Percentiles rank a stretch among this genome's conserved stretches.
These are phyloP conservation scores for Helianthus annuus DNA, from an alignment of 129 eudicot species.

Conservation along the genomic window DNA sequence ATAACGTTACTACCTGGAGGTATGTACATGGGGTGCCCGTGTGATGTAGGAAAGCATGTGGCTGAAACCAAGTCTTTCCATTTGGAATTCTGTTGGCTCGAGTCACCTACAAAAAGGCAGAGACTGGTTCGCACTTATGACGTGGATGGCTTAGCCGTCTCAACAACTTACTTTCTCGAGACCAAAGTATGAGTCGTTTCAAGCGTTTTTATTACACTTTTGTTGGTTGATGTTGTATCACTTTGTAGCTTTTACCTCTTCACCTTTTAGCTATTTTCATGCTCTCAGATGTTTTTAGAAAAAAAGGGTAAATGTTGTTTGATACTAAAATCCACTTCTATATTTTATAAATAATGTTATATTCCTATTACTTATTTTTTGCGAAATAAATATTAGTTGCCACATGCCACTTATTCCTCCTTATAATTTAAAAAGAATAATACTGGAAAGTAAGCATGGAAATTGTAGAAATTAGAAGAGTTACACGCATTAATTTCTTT, in stretches of 20 bases:
- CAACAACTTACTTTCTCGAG: slow-evolving; percentile 78
- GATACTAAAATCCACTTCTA: too few species aligned
- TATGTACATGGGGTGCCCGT: slow-evolving; percentile 95
- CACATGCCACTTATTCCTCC: too few species aligned
- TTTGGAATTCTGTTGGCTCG: slow-evolving; percentile 90
- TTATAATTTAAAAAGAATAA: too few species aligned
- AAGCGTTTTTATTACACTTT: neutral
- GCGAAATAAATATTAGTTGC: too few species aligned
- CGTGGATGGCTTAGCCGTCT: slow-evolving; percentile 81
- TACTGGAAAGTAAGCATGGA: too few species aligned
- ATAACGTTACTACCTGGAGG: slow-evolving; percentile 82
- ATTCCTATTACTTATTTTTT: too few species aligned
- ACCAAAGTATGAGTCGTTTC: slow-evolving; percentile 50
- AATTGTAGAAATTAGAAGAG: too few species aligned
- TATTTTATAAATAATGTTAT: too few species aligned
- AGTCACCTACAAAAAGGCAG: slow-evolving; percentile 79
- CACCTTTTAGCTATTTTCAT: slow-evolving; percentile 1
- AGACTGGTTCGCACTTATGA: slow-evolving; percentile 91
- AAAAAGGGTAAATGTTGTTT: too few species aligned
- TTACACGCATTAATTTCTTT: too few species aligned
- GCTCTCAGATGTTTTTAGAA: too few species aligned
- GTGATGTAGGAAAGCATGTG: slow-evolving; percentile 66
- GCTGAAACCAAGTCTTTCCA: slow-evolving; percentile 71
- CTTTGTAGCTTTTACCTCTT: neutral
- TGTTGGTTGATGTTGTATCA: neutral